Evolutionary conservation across 441 rosid species (phyloP), one percentile per base, ranked within the genome.

Genomic region (Caryocar brasiliense): DNA sequence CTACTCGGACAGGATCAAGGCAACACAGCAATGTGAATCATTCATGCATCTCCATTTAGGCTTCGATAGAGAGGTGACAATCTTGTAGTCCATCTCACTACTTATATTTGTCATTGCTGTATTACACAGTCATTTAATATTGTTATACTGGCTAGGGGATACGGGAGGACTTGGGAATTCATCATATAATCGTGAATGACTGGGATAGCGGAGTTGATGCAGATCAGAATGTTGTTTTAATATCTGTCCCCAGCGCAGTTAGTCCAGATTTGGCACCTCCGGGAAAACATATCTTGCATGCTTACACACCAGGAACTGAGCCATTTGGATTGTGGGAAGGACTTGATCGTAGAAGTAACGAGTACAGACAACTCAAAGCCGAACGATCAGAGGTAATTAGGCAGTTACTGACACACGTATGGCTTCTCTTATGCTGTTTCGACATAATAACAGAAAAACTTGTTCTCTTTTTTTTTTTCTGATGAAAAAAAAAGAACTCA

Each of bases 1-100:
- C 1, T 86, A 79, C 26, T 15, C 70, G 1, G 76, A 74, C 28
- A 62, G 78, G 54, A 66, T 84, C 28, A 71, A 72, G 49, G 60
- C 42, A 19, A 84, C 87, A 7, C 81, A 73, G 0, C 90, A 86
- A 42, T 90, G 98, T 14, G 95, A 90, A 66, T 90, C 98, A 7
- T 90, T 86, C 71, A 86, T 90, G 97, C 97, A 90, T 82, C 91
- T 90, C 59, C 97, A 84, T 73, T 70, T 86, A 62, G 97, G 97
- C 45, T 82, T 90, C 37, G 89, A 82, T 61, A 84, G 85, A 25
- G 71, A 78, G 81, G 97, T 86, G 40, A 59, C n/a, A n/a, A n/a
- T n/a, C n/a, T n/a, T n/a, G n/a, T n/a, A n/a, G n/a, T n/a, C n/a
- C n/a, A n/a, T n/a, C n/a, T n/a, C n/a, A n/a, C n/a, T n/a, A n/a